Evolutionary conservation across 2,329 filamentous ascomycete species (phyloP), one percentile per base, ranked within the genome.

Genomic region (Phyllosticta citriasiana): DNA sequence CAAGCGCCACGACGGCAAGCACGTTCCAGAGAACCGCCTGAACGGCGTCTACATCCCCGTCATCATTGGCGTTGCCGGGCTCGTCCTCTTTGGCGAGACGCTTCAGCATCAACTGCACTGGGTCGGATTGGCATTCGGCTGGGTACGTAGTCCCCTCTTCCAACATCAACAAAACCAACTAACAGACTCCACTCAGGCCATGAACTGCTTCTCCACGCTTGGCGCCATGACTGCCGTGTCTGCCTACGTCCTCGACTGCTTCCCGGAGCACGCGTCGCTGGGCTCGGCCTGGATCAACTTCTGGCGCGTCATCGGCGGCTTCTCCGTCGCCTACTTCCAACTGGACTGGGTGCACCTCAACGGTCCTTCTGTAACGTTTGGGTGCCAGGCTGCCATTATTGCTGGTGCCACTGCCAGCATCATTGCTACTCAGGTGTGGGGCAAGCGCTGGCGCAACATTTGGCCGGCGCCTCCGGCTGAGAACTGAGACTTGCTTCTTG

Each of bases 241-340:
- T 6, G 71, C 72, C 14, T 74, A 74, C 63, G 66, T 68, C 3
- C 65, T 74, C 0, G 72, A 74, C 61, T 67, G 65, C 4, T 72
- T 72, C 62, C 71, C 71, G 5, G 67, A 65, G 30, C 70, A 71
- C 24, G 69, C 70, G 53, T 68, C 69, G 6, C 67, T 71, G 33
- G 70, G 71, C 2, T 65, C 67, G 35, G 70, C 70, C n/a, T 67
- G 71, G 61, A 64, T 74, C 57, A 73, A 72, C 60, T 71, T 72
- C 57, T 67, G 71, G 59, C 61, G 72, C 66, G 66, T 69, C 19
- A 66, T 68, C 62, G 66, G 68, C 27, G 72, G 72, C 1, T 74
- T 74, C 62, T 64, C 66, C 7, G 71, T 74, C 1, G 67, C 67
- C 2, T 74, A 73, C 57, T 73, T 74, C 62, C 72, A 74, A 59